These are phyloP conservation scores for Pistacia atlantica DNA, from an alignment of 345 rosid species.

Conservation along the genomic window DNA sequence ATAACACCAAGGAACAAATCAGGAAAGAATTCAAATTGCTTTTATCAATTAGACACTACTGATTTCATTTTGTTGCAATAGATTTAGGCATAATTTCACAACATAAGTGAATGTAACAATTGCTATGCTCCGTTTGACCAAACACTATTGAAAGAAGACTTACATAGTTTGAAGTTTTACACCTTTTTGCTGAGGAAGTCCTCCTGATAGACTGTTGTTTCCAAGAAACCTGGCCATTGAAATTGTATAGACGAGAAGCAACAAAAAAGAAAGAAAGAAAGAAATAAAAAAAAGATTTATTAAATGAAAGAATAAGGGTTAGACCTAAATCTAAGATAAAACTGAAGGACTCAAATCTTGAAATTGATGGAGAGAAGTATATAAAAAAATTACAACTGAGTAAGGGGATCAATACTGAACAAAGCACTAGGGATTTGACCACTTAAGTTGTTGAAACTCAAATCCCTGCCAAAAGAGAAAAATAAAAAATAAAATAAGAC, in stretches of 20 bases:
- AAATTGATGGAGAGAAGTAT: not conserved
- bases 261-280: too few species aligned
- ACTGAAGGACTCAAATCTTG: slow-evolving; percentile 40
- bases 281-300: not conserved
- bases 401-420: slow-evolving; percentile 4
- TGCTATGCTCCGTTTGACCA: too few species aligned
- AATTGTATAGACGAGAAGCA: not conserved
- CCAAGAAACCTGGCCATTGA: slow-evolving; percentile 30
- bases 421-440: slow-evolving; percentile 34
- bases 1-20: too few species aligned
- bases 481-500: too few species aligned
- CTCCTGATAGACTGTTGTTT: slow-evolving; percentile 30
- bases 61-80: too few species aligned
- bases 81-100: too few species aligned
- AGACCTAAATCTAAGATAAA: too few species aligned
- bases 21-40: too few species aligned
- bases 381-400: too few species aligned
- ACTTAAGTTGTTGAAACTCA: slow-evolving; percentile 45
- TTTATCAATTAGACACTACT: too few species aligned
- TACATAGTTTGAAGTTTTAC: slow-evolving; percentile 14
- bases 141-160: too few species aligned
- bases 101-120: too few species aligned
- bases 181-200: slow-evolving; percentile 7
- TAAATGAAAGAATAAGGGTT: not conserved
- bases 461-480: not conserved